Base-by-base conservation (phyloP, 2,329 filamentous ascomycete genomes). In the Penicillium sclerotigenum region DNA sequence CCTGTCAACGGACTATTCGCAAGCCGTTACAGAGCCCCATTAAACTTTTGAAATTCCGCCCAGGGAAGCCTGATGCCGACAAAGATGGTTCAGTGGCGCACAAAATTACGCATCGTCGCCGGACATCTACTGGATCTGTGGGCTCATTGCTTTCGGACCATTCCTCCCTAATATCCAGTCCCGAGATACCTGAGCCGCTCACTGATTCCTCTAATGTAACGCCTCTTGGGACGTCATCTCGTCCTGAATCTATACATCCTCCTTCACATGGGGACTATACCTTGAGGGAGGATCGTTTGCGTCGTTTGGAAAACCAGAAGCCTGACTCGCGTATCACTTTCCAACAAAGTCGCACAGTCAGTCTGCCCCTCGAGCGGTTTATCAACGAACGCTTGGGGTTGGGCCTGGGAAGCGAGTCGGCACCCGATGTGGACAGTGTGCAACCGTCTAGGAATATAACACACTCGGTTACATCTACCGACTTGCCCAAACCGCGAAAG, bases 331-430 rank as follows among this genome's bases (percentile, higher is more conserved):
- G 61, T 22, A 54, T 64, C 4, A 41, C 59, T 1, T 66, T 71
- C 22, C 59, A 66, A n/a, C 68, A 71, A 41, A 69, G 59, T 46
- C 63, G 70, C 26, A 62, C 68, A 0, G 69, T 74, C 10, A 75
- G 73, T 56, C 56, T 75, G 40, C 73, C 73, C 20, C 59, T 75
- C 11, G 68, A 74, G 55, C 70, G 73, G 3, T 75, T 75, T 38
- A 75, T 76, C 45, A 73, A 74, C 41, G 73, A 75, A 42, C 63
- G 72, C 16, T 36, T 70, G 11, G 66, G 72, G n/a, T 45, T 69
- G 18, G 63, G 67, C 26, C 65, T 68, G 47, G 65, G 64, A 22
- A 52, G 57, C 33, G 63, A 64, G 18, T 43, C 54, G 13, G 52
- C 41, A 5, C 45, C 59, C 22, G 60, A 64, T 22, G 26, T 59